Percentiles rank a stretch among this genome's conserved stretches.
These are phyloP conservation scores for Cercospora sesami DNA, from an alignment of 2,329 filamentous ascomycete species.

Conservation along the genomic window DNA sequence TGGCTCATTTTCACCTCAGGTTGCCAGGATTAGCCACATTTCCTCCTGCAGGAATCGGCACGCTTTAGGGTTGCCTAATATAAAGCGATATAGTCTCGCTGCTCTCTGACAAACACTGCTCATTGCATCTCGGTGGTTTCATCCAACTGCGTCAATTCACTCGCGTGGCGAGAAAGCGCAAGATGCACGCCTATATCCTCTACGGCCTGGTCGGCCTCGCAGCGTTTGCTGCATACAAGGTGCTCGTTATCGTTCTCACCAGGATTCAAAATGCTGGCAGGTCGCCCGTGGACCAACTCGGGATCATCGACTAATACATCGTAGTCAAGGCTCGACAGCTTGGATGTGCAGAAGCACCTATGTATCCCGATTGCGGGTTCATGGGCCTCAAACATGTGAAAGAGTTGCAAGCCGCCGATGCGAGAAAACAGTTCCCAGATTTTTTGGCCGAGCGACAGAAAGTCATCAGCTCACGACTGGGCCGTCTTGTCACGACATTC, in stretches of 20 bases:
- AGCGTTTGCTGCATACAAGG: conserved; percentile 30
- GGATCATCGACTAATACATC: conserved; percentile 7
- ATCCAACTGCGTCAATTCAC: background rate
- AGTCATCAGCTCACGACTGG: conserved; percentile 28
- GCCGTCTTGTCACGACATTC: conserved; percentile 35
- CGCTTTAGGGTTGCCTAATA: background rate
- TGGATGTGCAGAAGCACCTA: conserved; percentile 31
- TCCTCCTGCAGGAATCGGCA: background rate
- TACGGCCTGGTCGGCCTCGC: conserved; percentile 29
- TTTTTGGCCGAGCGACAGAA: conserved; percentile 32
- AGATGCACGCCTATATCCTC: conserved; percentile 30
- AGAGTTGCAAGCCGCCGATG: conserved; percentile 34
- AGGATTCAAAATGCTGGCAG: conserved; percentile 23
- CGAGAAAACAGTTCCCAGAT: conserved; percentile 34
- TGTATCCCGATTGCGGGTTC: conserved; percentile 30
- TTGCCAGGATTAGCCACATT: background rate
- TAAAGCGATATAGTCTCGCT: background rate
- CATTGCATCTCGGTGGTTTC: background rate
- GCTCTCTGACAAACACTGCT: background rate
- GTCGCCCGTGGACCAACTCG: background rate
- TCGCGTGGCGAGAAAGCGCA: background rate
- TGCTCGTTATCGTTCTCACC: conserved; percentile 24
- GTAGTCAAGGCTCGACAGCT: conserved; percentile 30
- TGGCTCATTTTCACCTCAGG: background rate
- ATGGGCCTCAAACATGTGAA: conserved; percentile 35